Evolutionary conservation across 2,329 filamentous ascomycete species (phyloP).

Genomic region (Phyllosticta citrichinensis): DNA sequence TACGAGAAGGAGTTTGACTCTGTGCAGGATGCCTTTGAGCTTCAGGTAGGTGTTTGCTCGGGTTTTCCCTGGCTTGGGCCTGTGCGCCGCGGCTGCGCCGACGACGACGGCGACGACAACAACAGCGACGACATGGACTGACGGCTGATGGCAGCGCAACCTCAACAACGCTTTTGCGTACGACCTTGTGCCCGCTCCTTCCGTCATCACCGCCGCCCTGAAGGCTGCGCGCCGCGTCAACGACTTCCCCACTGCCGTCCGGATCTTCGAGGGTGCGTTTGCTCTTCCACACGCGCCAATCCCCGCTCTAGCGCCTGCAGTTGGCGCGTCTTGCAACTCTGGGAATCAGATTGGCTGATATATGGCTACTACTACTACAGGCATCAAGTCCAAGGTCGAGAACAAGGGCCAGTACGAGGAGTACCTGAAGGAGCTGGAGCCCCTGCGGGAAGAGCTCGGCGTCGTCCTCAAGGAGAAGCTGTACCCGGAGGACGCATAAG

Average conservation of each 20-base stretch:
- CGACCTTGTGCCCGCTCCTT: slow-evolving; percentile 93
- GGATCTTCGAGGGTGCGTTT: slow-evolving; percentile 88
- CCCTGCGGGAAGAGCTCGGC: slow-evolving; percentile 86
- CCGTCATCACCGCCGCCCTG: slow-evolving; percentile 83
- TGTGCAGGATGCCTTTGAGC: slow-evolving; percentile 98
- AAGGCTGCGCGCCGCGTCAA: slow-evolving; percentile 93
- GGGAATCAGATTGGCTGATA: neutral
- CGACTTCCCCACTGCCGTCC: slow-evolving; percentile 95
- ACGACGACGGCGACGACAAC: neutral
- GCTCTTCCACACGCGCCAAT: neutral
- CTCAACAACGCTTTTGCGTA: slow-evolving; percentile 99
- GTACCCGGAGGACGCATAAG: slow-evolving; percentile 51
- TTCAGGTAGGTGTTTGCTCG: slow-evolving; percentile 63
- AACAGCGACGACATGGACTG: neutral
- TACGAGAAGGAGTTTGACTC: slow-evolving; percentile 99
- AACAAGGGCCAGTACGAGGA: slow-evolving; percentile 96
- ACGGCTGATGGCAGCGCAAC: slow-evolving; percentile 54
- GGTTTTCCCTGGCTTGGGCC: neutral
- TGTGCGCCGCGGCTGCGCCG: slow-evolving; percentile 4
- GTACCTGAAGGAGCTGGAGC: slow-evolving; percentile 88
- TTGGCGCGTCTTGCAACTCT: neutral
- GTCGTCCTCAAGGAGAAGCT: slow-evolving; percentile 85
- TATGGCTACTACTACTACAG: slow-evolving; percentile 36
- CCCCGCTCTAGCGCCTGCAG: neutral
- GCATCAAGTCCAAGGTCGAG: slow-evolving; percentile 98